Base-by-base conservation (phyloP, 768 basidiomycete species). In the Tulasnella sp. region DNA sequence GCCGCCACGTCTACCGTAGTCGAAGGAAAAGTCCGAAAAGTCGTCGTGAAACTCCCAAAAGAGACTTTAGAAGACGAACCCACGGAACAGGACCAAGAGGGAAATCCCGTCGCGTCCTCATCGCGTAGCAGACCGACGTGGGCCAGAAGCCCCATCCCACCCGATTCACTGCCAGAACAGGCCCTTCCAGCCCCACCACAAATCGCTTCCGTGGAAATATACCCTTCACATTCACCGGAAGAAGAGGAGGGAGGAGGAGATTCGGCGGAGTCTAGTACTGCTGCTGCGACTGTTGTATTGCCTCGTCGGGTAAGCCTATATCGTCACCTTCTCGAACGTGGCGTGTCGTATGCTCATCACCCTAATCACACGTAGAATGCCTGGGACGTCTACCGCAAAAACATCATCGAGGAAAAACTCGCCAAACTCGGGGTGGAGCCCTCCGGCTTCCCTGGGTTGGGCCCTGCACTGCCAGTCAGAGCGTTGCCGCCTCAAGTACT, bases 361-460 rank as follows among this genome's bases (percentile, higher is more conserved):
- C 71, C 74, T 45, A 76, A 73, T 81, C 37, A 54, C 58, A 75
- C 64, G 14, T 78, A 95, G 93, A 81, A 84, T 77, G 88, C 91
- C 49, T 94, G 93, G 93, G 90, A 93, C 69, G 84, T 84, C 1
- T 85, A 93, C 77, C 91, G 89, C 82, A 88, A 90, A 79, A 86
- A 84, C 77, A 88, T 87, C 68, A 92, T 95, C 19, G 93, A 95
- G 81, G 90, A 91, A 82, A 94, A 93, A 83, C 84, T 95, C 39
- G 89, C 92, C 82, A 90, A 87, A 79, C 84, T 95, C 54, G 93
- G 93, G 31, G 90, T 95, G 2, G 93, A 93, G 82, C 88, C 87
- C 78, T 52, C 75, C 42, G 75, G 75, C 11, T 69, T 69, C 38
- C 67, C 75, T 1, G 29, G 25, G 9, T 74, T 81, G 83, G 36